Conservation (phyloP, 495 filamentous ascomycete species). For the Penicillium riverlandense region DNA sequence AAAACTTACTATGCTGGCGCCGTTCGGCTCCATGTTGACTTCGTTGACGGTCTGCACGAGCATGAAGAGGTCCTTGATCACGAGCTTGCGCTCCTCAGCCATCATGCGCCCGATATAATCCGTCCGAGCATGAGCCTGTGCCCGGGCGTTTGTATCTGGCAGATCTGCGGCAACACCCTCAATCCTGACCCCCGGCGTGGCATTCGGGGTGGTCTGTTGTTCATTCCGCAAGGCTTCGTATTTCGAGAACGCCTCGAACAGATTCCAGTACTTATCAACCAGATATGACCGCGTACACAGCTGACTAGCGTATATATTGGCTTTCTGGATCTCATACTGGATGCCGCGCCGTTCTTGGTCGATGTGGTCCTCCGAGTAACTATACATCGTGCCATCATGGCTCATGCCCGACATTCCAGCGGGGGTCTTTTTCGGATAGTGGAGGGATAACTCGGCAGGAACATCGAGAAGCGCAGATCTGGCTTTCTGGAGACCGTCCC, state of each 20-base stretch:
- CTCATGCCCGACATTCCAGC: conserved; percentile 5
- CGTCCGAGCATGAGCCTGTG: conserved; percentile 29
- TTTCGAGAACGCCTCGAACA: conserved; percentile 47
- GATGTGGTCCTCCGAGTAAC: conserved; percentile 17
- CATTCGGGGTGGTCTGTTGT: conserved; percentile 5
- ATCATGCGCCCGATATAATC: conserved; percentile 47
- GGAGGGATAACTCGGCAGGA: conserved; percentile 54
- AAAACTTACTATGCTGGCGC: conserved; percentile 54
- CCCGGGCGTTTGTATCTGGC: not conserved
- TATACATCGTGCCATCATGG: conserved; percentile 16
- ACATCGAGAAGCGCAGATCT: conserved; percentile 54
- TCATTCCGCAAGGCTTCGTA: conserved; percentile 18
- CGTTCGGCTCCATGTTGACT: conserved; percentile 78
- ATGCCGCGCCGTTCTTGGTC: conserved; percentile 37
- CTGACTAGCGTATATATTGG: conserved; percentile 71
- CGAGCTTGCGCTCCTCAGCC: conserved; percentile 60
- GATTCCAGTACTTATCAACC: conserved; percentile 72
- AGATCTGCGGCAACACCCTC: conserved; percentile 1
- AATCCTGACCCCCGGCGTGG: conserved; percentile 9
- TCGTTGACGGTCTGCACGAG: conserved; percentile 65
- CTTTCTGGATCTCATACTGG: conserved; percentile 79
- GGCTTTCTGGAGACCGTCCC: conserved; percentile 50
- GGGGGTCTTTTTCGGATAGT: conserved; percentile 13
- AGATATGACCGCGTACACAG: conserved; percentile 69
- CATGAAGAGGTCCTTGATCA: conserved; percentile 66